A percentile compares a stretch with the other conserved stretches of the same genome.
Evolutionary conservation across 768 basidiomycete species (phyloP).

Genomic region (Phylloporus arenicola): DNA sequence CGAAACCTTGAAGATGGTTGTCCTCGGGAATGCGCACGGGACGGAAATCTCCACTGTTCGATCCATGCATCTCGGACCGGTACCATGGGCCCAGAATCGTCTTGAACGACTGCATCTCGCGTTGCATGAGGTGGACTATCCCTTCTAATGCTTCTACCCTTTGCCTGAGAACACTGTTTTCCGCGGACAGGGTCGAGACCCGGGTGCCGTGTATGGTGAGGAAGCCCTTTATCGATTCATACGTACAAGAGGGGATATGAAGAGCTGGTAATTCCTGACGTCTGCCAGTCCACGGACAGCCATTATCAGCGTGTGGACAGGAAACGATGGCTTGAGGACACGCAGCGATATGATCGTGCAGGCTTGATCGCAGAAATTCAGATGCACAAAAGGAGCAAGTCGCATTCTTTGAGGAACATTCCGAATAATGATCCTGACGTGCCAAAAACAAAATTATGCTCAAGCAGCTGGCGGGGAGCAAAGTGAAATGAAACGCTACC

Average conservation of each 20-base stretch:
- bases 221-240: slow-evolving; percentile 59
- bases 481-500: slow-evolving; percentile 9
- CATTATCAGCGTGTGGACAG: slow-evolving; percentile 45
- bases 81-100: slow-evolving; percentile 66
- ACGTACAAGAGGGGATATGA: slow-evolving; percentile 46
- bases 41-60: slow-evolving; percentile 11
- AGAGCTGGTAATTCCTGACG: slow-evolving; percentile 30
- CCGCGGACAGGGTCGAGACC: slow-evolving; percentile 44
- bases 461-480: slow-evolving; percentile 1
- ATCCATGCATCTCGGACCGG: slow-evolving; percentile 31
- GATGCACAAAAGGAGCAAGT: slow-evolving; percentile 39
- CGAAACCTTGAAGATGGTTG: slow-evolving; percentile 3
- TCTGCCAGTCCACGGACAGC: slow-evolving; percentile 52
- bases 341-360: slow-evolving; percentile 30
- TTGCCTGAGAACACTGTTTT: slow-evolving; percentile 60
- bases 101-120: slow-evolving; percentile 53
- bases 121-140: slow-evolving; percentile 43
- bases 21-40: slow-evolving; percentile 10
- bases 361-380: slow-evolving; percentile 32
- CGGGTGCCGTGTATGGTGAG: slow-evolving; percentile 40
- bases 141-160: slow-evolving; percentile 57
- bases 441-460: slow-evolving; percentile 1
- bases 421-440: slow-evolving; percentile 34
- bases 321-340: slow-evolving; percentile 38
- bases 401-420: slow-evolving; percentile 35